Evolutionary conservation across 1,284 basidiomycete genomes (phyloP), one percentile per base, ranked within the genome.

Genomic region (Phellopilus nigrolimitatus): DNA sequence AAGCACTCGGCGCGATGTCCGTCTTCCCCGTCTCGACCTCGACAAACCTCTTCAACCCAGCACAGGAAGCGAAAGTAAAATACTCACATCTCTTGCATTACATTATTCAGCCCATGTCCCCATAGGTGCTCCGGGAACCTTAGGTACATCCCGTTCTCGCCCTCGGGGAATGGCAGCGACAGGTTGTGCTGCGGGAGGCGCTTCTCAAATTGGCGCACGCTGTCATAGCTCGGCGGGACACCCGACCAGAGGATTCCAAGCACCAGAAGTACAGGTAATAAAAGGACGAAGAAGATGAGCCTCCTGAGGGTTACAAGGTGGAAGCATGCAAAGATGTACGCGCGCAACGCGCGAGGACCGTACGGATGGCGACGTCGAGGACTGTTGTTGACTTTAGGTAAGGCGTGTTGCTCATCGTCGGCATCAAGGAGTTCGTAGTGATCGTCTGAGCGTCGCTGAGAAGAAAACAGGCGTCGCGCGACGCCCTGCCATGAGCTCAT

Each of bases 31-130:
- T n/a, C n/a, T n/a, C n/a, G n/a, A n/a, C n/a, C n/a, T n/a, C n/a
- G n/a, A n/a, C n/a, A n/a, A n/a, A n/a, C n/a, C n/a, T n/a, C n/a
- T n/a, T n/a, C n/a, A n/a, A n/a, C n/a, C n/a, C n/a, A n/a, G n/a
- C n/a, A n/a, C n/a, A n/a, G n/a, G n/a, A n/a, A n/a, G n/a, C n/a
- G n/a, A n/a, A n/a, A n/a, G 22, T 56, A 59, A 53, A 61, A 67
- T 60, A 72, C 59, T 15, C 71, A 57, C 51, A 64, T 59, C 41
- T 74, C 71, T 53, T 72, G 70, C 65, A 74, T 69, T 3, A 71
- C 62, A 36, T 72, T 74, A 34, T 53, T 53, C 38, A 53, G 27
- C 0, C 51, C 51, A 25, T 47, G 51, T 4, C 53, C 53, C 53
- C 50, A 55, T 1, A 53, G 30, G 21, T 57, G 51, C 27, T 53